Evolutionary conservation across 1,284 basidiomycete genomes (phyloP), one percentile per base, ranked within the genome.

Genomic region (Bjerkandera adusta): DNA sequence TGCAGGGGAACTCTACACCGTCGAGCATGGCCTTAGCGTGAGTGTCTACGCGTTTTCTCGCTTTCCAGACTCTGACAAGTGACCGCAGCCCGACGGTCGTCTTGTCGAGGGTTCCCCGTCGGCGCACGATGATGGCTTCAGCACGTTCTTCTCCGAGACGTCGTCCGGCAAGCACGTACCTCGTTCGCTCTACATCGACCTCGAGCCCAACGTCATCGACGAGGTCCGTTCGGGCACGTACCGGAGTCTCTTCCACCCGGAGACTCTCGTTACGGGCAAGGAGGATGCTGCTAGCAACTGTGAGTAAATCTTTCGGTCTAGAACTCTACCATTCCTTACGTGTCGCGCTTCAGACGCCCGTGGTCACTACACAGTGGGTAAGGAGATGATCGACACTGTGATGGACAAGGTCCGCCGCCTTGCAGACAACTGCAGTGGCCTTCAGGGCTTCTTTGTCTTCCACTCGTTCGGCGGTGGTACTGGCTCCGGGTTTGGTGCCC

Each of bases 371-470:
- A 98, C 96, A 54, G 88, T 98, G 65, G 95, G 95, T 61, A 98
- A 98, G 74, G 95, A 97, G 71, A 88, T 88, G 72, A 92, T 93
- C 51, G 87, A 90, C 63, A 68, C 78, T 40, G 95, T 97, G 45
- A 92, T 98, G 81, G 97, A 99, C 76, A 94, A 93, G 67, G 81
- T 98, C 62, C 90, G 97, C 68, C 89, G 92, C 62, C 82, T 99
- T 55, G 88, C 96, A 52, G 97, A 99, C 73, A 97, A 97, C 76
- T 98, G 96, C 75, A 84, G 83, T 53, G 97, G 97, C 65, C 86
- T 99, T 36, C 97, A 99, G 73, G 97, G 97, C 62, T 99, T 99
- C 84, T 99, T 99, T 66, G 93, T 98, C 63, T 99, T 99, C 89
- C 97, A 99, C 79, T 99, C 97, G 42, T 98, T 98, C 68, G 97